phyloP scores from a whole-genome alignment of 805 yeast species.

The Kregervanrija delftensis region DNA sequence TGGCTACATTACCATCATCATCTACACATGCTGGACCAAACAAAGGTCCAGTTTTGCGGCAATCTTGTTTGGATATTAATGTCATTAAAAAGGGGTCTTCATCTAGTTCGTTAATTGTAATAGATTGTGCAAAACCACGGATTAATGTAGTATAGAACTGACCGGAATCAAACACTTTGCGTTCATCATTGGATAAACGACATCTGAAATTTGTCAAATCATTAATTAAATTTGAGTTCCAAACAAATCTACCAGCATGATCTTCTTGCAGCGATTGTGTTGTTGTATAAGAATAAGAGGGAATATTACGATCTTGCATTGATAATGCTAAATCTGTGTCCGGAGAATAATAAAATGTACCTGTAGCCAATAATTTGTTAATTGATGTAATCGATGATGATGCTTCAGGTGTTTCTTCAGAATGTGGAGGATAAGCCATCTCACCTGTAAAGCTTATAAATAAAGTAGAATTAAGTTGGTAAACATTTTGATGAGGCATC shows the following conservation, averaged over 20 bases:
- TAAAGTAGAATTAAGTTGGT: conserved; percentile 50
- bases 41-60: conserved; percentile 38
- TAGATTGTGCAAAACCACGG: conserved; percentile 43
- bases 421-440: conserved; percentile 10
- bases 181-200: conserved; percentile 35
- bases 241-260: conserved; percentile 40
- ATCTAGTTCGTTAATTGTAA: conserved; percentile 27
- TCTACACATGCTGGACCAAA: conserved; percentile 56
- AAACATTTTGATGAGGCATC: conserved; percentile 44
- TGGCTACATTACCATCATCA: conserved; percentile 56
- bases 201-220: conserved; percentile 41
- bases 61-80: conserved; percentile 45
- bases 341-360: conserved; percentile 42
- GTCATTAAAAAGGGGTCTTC: conserved; percentile 26
- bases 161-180: conserved; percentile 35
- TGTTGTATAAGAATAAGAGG: conserved; percentile 6
- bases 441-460: conserved; percentile 59
- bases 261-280: conserved; percentile 25
- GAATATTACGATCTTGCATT: conserved; percentile 28
- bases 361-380: conserved; percentile 36
- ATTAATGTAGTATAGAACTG: conserved; percentile 42
- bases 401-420: conserved; percentile 3
- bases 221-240: conserved; percentile 43
- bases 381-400: conserved; percentile 20
- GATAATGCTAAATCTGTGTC: conserved; percentile 40